A percentile compares a stretch with the other conserved stretches of the same genome.
Conservation (phyloP, 23 red algal genomes). For the Gracilaria gracilis region DNA sequence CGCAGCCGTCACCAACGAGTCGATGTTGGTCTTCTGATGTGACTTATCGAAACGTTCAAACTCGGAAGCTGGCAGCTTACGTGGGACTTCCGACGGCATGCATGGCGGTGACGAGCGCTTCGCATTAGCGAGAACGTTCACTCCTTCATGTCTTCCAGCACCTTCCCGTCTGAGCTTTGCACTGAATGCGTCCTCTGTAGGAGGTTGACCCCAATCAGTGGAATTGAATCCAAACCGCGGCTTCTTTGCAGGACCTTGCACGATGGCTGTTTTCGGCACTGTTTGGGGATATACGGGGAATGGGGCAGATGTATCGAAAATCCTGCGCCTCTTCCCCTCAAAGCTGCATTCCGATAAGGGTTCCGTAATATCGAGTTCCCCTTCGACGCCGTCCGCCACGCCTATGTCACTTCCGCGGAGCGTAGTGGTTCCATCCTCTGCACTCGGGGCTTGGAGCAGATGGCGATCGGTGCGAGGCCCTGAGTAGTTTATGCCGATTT, state of each 20-base stretch:
- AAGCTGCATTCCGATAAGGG: slow-evolving; percentile 4
- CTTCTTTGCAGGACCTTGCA: neutral
- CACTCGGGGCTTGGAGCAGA: neutral
- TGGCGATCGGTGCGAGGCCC: slow-evolving; percentile 11
- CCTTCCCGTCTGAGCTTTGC: neutral
- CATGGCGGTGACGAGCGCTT: neutral
- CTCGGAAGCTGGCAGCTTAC: neutral
- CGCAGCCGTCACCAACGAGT: neutral
- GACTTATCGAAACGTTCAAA: neutral
- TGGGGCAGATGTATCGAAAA: neutral
- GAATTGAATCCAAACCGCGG: neutral
- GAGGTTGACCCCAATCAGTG: neutral
- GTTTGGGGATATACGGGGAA: neutral
- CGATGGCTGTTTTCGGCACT: neutral
- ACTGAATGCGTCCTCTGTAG: neutral
- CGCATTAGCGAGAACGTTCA: neutral
- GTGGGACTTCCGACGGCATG: neutral
- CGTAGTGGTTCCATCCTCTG: neutral
- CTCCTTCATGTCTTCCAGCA: neutral
- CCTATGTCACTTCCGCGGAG: neutral
- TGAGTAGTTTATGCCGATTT: slow-evolving; percentile 34
- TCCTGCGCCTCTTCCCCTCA: slow-evolving; percentile 17
- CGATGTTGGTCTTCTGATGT: neutral
- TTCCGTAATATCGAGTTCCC: neutral
- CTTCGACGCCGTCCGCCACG: neutral